Evolutionary conservation across 805 yeast species (phyloP), one percentile per base, ranked within the genome.

Genomic region (Cyberlindnera euphorbiae): DNA sequence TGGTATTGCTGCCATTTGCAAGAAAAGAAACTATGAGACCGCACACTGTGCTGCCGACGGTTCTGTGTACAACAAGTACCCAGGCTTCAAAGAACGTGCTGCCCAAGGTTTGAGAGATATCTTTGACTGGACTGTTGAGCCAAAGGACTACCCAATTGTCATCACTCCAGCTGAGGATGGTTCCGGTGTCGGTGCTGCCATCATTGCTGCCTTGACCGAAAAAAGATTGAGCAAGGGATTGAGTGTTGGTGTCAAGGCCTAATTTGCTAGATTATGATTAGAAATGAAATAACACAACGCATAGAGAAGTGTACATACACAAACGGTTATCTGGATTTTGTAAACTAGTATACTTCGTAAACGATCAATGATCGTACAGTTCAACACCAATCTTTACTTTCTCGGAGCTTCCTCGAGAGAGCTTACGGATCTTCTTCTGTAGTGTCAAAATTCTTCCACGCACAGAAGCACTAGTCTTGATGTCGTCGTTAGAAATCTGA

Each of bases 1-100:
- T 69, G 97, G 96, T 58, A 82, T 89, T 51, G 97, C 96, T 39
- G 97, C 96, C 39, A 80, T 90, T 56, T 82, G 90, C 62, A 73
- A 79, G 59, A 88, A 88, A 79, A 81, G 90, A 71, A 79, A 77
- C 40, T 76, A 79, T 69, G 63, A 66, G 47, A 71, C 81, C 27
- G 89, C 80, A 35, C 88, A 87, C 57, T 86, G 89, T 63, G 98
- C 97, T 37, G 95, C 96, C 45, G 98, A 90, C 60, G 97, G 98
- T 46, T 87, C 96, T 10, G 97, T 90, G 26, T 86, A 72, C 73
- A 87, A 88, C 76, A 83, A 73, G 65, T 93, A 90, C 69, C 97
- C 98, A 34, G 82, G 79, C 39, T 90, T 90, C 76, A 75, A 81
- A 62, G 81, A 80, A 56, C 77, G 96, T 58, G 96, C 95, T 24